A percentile compares a stretch with the other conserved stretches of the same genome.
These are phyloP conservation scores for Wickerhamiella lipophila DNA, from an alignment of 805 yeast genomes.

Conservation along the genomic window DNA sequence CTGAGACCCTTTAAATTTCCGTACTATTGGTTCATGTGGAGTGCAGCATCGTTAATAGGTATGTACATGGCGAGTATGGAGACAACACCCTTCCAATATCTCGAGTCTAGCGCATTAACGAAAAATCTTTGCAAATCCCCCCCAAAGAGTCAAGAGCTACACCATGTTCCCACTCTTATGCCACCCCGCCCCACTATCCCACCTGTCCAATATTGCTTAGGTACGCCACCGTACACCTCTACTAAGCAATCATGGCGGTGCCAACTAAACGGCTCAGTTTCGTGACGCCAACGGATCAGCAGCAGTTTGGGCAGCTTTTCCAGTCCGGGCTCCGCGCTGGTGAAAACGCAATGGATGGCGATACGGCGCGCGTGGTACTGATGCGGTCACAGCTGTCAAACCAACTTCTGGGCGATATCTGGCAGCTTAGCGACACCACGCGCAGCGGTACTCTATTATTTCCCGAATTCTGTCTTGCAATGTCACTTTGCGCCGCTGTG, in stretches of 20 bases:
- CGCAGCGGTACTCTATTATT: conserved; percentile 74
- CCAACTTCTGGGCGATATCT: conserved; percentile 63
- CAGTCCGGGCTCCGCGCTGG: conserved; percentile 55
- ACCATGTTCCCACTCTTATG: too few species aligned
- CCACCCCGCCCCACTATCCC: too few species aligned
- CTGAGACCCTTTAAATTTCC: too few species aligned
- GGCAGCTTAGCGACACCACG: conserved; percentile 85
- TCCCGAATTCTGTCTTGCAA: conserved; percentile 88
- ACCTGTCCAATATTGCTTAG: too few species aligned
- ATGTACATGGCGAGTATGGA: too few species aligned
- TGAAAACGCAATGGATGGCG: conserved; percentile 43
- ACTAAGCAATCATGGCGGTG: conserved; percentile 17
- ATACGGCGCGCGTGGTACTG: conserved; percentile 64
- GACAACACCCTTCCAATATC: too few species aligned
- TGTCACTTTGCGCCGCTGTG: conserved; percentile 71
- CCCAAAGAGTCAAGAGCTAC: too few species aligned
- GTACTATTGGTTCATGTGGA: too few species aligned
- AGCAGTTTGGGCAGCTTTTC: conserved; percentile 73
- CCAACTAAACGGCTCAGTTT: conserved; percentile 61
- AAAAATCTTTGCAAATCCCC: too few species aligned
- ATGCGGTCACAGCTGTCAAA: conserved; percentile 70
- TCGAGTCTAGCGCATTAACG: too few species aligned
- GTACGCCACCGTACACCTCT: background rate
- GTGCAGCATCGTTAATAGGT: too few species aligned
- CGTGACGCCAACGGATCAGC: conserved; percentile 73